Percentiles rank a stretch among this genome's conserved stretches.
Evolutionary conservation across 495 filamentous ascomycete species (phyloP).

Genomic region (Recurvomyces mirabilis): DNA sequence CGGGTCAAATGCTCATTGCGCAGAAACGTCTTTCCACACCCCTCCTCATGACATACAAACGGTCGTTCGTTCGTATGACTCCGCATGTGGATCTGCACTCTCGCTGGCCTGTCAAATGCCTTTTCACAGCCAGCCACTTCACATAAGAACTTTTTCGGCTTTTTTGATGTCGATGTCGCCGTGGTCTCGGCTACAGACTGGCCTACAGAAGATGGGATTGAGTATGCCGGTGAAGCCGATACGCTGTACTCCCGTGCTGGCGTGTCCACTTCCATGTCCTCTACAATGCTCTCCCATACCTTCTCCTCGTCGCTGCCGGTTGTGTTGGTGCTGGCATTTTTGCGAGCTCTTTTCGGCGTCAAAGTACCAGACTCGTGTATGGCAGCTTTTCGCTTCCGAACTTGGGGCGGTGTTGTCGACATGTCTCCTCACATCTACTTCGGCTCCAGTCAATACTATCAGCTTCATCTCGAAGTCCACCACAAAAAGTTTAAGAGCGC

Average conservation of each 20-base stretch:
- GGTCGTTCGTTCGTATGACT: constrained; percentile 72
- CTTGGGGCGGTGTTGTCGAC: background rate
- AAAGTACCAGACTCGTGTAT: too few relatives aligned
- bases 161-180: constrained; percentile 6
- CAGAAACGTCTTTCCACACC: constrained; percentile 71
- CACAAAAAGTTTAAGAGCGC: too few relatives aligned
- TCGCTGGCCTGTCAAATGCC: constrained; percentile 77
- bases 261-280: background rate
- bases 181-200: constrained; percentile 11
- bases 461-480: constrained; percentile 1
- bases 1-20: constrained; percentile 71
- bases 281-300: background rate
- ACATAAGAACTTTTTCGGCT: constrained; percentile 57
- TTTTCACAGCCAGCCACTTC: constrained; percentile 58
- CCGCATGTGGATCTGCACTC: constrained; percentile 63
- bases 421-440: too few relatives aligned
- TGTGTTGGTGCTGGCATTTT: background rate
- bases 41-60: constrained; percentile 52
- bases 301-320: constrained; percentile 3
- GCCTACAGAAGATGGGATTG: constrained; percentile 1
- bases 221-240: constrained; percentile 1
- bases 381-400: constrained; percentile 3
- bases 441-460: too few relatives aligned
- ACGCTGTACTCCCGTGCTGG: background rate
- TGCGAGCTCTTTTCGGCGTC: constrained; percentile 3